Evolutionary conservation across 768 basidiomycete genomes (phyloP), one percentile per base, ranked within the genome.

Genomic region (Termitomyces sp.): DNA sequence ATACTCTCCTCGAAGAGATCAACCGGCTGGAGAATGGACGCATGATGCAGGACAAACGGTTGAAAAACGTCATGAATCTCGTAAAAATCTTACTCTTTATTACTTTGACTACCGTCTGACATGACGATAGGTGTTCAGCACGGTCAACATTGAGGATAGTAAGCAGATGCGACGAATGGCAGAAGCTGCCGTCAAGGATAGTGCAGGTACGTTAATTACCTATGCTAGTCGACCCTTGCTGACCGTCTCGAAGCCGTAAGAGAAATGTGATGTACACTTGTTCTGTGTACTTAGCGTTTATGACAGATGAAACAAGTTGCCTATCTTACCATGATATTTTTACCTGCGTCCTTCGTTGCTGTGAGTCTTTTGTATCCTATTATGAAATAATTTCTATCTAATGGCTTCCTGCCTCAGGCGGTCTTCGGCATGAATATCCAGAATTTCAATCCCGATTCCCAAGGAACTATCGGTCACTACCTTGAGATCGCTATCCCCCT

Each of bases 251-350:
- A 56, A 5, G 66, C 65, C 44, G 63, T 66, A 60, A 54, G 52
- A 20, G 18, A 36, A 10, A 11, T 7, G 5, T 13, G 18, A 36
- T 3, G 56, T 31, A 29, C 36, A 29, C 36, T n/a, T 32, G 20
- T 10, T 49, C 49, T 15, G 18, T 38, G 12, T 13, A 31, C 27
- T 53, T 59, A 3, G 57, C 15, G 16, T 2, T 35, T 15, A 20
- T 40, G 7, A 31, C 33, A 74, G 72, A 81, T 78, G 77, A 79
- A 76, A 52, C 78, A 84, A 65, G 78, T 85, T 39, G 77, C 82
- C 0, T 85, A 84, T 58, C 68, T 86, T 11, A 79, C 80, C 3
- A 84, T 84, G 81, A 59, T 81, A n/a, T 85, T 84, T 67, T 68
- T 85, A 4, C 84, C 84, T 1, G 79, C 81, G 0, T 78, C 79